Evolutionary conservation across 2,329 filamentous ascomycete genomes (phyloP).

Genomic region (Geosmithia flava): DNA sequence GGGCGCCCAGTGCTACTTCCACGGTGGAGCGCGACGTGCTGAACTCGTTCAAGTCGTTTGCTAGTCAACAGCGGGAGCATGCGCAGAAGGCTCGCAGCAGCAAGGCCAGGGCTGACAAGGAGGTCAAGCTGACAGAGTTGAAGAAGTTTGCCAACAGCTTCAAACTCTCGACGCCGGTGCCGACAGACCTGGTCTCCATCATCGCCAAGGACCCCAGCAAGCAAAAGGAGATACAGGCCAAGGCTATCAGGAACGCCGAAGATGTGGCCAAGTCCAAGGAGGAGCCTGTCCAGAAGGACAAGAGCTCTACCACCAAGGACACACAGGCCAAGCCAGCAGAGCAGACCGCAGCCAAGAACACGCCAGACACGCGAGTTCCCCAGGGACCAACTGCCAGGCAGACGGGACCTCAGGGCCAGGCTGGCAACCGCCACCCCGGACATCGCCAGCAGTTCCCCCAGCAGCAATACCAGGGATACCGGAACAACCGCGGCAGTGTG

Average conservation of each 20-base stretch:
- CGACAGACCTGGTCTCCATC: constrained; percentile 82
- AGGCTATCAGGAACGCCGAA: constrained; percentile 66
- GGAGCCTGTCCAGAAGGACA: constrained; percentile 28
- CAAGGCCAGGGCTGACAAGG: constrained; percentile 65
- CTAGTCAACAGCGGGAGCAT: constrained; percentile 39
- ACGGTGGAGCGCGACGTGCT: constrained; percentile 52
- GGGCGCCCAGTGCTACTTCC: constrained; percentile 39
- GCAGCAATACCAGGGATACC: constrained; percentile 32
- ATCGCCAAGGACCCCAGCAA: constrained; percentile 94
- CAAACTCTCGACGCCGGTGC: constrained; percentile 87
- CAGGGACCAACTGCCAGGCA: constrained; percentile 19
- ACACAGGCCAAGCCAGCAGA: constrained; percentile 2
- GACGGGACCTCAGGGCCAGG: constrained; percentile 7
- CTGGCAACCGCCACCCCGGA: constrained; percentile 28
- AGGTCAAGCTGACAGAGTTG: constrained; percentile 83
- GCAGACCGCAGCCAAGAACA: constrained; percentile 4
- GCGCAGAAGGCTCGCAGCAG: constrained; percentile 42
- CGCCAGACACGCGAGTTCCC: constrained; percentile 14
- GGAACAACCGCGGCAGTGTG: constrained; percentile 29
- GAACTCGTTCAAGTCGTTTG: constrained; percentile 53
- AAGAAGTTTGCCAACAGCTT: constrained; percentile 93
- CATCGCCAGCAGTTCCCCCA: constrained; percentile 36
- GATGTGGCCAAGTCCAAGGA: constrained; percentile 45
- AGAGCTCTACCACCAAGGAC: constrained; percentile 28
- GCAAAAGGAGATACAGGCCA: constrained; percentile 85